These are phyloP conservation scores for Neurospora sp. DNA, from an alignment of 495 filamentous ascomycete species.

Conservation along the genomic window DNA sequence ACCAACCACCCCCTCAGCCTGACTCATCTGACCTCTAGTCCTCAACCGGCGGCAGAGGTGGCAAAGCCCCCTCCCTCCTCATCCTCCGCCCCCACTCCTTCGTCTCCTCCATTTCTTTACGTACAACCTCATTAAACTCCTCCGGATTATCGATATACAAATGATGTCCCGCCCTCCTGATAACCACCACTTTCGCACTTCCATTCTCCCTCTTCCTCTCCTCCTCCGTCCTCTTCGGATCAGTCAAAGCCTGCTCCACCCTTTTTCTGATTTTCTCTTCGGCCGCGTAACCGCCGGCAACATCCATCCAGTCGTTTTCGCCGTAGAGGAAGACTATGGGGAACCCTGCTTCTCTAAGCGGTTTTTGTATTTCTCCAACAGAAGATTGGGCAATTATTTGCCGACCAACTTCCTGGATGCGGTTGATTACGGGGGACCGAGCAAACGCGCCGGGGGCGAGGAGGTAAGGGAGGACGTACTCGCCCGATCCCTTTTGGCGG, in stretches of 20 bases:
- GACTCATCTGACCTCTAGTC: background rate
- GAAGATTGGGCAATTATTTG: slow-evolving; percentile 29
- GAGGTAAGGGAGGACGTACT: slow-evolving; percentile 88
- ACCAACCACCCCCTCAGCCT: background rate
- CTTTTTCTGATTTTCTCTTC: slow-evolving; percentile 70
- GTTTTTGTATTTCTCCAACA: no score
- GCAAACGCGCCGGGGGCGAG: slow-evolving; percentile 91
- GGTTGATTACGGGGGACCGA: slow-evolving; percentile 73
- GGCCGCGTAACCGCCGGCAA: slow-evolving; percentile 71
- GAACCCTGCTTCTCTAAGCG: slow-evolving; percentile 49
- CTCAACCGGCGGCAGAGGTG: background rate
- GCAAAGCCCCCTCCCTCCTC: background rate
- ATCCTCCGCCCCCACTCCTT: slow-evolving; percentile 7
- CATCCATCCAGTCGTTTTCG: slow-evolving; percentile 98
- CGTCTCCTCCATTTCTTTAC: slow-evolving; percentile 69
- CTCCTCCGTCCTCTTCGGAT: slow-evolving; percentile 44
- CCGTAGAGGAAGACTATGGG: slow-evolving; percentile 92
- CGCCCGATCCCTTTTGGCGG: slow-evolving; percentile 80
- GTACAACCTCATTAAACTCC: slow-evolving; percentile 74
- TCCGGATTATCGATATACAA: slow-evolving; percentile 84
- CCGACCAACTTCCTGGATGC: slow-evolving; percentile 78
- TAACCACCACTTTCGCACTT: slow-evolving; percentile 72
- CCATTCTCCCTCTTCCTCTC: slow-evolving; percentile 67
- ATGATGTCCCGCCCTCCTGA: slow-evolving; percentile 81
- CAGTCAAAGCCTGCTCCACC: slow-evolving; percentile 43